Conservation (phyloP, 805 yeast genomes). For the Millerago galiae region DNA sequence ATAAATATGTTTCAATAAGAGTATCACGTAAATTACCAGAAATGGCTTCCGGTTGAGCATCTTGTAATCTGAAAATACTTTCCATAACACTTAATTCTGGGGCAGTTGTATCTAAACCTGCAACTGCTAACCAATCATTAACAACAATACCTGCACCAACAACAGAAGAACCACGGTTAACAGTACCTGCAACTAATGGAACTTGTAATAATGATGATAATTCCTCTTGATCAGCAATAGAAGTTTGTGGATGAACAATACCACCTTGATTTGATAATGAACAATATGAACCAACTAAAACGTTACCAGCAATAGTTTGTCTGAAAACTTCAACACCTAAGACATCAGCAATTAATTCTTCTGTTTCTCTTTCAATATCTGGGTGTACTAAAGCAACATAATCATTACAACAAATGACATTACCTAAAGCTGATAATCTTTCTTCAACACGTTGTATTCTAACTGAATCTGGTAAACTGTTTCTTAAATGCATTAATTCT, state of each 20-base stretch:
- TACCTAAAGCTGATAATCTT: constrained; percentile 93
- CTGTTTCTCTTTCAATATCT: constrained; percentile 98
- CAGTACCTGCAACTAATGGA: constrained; percentile 97
- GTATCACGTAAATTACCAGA: constrained; percentile 86
- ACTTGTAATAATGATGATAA: constrained; percentile 91
- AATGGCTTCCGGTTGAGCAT: constrained; percentile 82
- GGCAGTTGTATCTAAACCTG: constrained; percentile 97
- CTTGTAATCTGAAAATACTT: constrained; percentile 90
- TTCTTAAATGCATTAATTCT: constrained; percentile 95
- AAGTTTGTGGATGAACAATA: constrained; percentile 94
- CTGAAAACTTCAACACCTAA: constrained; percentile 98
- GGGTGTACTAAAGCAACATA: constrained; percentile 99
- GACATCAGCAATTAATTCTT: constrained; percentile 95
- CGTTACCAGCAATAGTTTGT: constrained; percentile 98
- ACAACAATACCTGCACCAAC: constrained; percentile 99
- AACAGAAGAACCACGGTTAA: constrained; percentile 94
- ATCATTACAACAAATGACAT: constrained; percentile 97
- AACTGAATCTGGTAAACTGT: constrained; percentile 90
- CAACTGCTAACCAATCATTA: constrained; percentile 95
- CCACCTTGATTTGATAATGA: constrained; percentile 96
- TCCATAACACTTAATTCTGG: constrained; percentile 97
- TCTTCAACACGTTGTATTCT: constrained; percentile 98
- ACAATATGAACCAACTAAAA: constrained; percentile 94
- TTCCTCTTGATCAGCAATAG: constrained; percentile 97
- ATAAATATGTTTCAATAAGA: constrained; percentile 85